Base-by-base conservation (phyloP, 2,329 filamentous ascomycete species). In the Aureobasidium vineae region DNA sequence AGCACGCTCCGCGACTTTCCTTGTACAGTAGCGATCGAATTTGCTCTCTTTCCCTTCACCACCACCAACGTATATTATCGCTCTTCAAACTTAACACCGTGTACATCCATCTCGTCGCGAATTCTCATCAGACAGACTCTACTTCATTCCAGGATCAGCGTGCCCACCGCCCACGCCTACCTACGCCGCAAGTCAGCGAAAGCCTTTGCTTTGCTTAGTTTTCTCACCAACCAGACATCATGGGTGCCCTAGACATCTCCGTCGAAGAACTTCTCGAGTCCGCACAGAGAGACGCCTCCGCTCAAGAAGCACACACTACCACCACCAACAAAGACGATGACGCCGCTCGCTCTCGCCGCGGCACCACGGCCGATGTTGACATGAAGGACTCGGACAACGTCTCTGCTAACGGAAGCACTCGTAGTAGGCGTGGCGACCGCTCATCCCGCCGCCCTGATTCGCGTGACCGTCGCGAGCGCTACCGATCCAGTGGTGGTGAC, bases 231-330 rank as follows among this genome's bases (percentile, higher is more conserved):
- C 53, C 53, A 66, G 53, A 63, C 63, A 67, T 41, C 56, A 70
- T 70, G 69, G 68, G 66, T 36, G 61, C 63, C 52, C 45, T 69
- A 60, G 65, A 67, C 47, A 67, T 68, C 50, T 68, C 66, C 76
- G 91, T 97, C 73, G 93, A 97, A 83, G 91, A 92, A 71, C 85
- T 97, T 70, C 87, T 97, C 72, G 92, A 97, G 79, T 91, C 90
- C 49, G 68, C 69, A 33, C 68, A 69, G 63, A 65, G 65, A 68
- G 64, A 66, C 57, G 63, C 50, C 23, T 63, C 23, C 43, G 67
- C 61, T 52, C 68, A 59, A 66, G 67, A 63, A 61, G 91, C 90
- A 69, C 91, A 90, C 63, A 88, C 87, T 76, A 82, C 83, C 54
- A 70, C 72, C 53, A 67, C 75, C 45, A 71, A 21, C 74, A 67